phyloP scores from a whole-genome alignment of 371 early-diverging fungal species.

The Syncephalastrum monosporum region DNA sequence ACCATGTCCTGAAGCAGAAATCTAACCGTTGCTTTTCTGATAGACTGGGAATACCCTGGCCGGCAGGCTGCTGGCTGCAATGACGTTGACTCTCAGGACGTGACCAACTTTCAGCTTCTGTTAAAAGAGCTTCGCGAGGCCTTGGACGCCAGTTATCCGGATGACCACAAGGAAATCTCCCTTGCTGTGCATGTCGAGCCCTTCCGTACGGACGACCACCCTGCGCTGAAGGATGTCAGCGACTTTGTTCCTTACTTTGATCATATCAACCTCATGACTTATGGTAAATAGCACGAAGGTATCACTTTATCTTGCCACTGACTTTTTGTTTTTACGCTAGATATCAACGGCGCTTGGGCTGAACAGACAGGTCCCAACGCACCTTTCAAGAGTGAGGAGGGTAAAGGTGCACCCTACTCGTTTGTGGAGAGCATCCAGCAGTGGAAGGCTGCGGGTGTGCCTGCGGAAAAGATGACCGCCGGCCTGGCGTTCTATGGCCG shows the following conservation, averaged over 20 bases:
- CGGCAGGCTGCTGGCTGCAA: constrained; percentile 71
- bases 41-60: constrained; percentile 85
- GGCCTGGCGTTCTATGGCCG: constrained; percentile 75
- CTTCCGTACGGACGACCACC: constrained; percentile 47
- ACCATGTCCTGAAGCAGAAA: not conserved
- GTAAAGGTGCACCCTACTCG: constrained; percentile 53
- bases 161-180: constrained; percentile 60
- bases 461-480: constrained; percentile 59
- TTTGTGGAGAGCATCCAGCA: constrained; percentile 49
- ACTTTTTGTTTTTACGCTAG: constrained; percentile 9
- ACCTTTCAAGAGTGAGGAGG: constrained; percentile 47
- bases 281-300: constrained; percentile 26
- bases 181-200: constrained; percentile 72
- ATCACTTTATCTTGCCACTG: not conserved
- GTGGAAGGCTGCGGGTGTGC: constrained; percentile 66
- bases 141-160: constrained; percentile 58
- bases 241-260: constrained; percentile 65
- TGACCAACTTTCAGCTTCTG: constrained; percentile 52
- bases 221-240: constrained; percentile 53
- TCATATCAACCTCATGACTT: constrained; percentile 66
- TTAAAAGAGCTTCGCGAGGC: constrained; percentile 63
- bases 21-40: not conserved
- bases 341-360: constrained; percentile 65
- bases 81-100: constrained; percentile 42
- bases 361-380: constrained; percentile 65